phyloP scores from a whole-genome alignment of 495 filamentous ascomycete species.

The Antarctomyces pellizariae region DNA sequence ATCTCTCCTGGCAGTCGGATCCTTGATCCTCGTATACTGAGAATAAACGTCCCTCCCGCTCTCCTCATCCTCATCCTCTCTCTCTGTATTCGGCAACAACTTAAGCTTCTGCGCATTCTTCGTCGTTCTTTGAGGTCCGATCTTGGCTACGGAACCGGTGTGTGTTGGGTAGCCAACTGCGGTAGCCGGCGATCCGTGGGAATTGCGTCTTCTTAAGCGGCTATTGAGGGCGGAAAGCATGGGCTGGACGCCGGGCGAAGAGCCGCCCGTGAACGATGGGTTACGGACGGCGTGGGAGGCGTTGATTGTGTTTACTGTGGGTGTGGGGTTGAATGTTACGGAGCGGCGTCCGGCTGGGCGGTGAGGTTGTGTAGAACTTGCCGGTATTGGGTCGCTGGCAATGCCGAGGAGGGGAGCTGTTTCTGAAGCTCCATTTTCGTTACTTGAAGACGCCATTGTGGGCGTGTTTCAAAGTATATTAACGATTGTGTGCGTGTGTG shows the following conservation, averaged over 20 bases:
- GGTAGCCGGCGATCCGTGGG: conserved; percentile 39
- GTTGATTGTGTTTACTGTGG: conserved; percentile 33
- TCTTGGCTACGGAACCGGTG: conserved; percentile 46
- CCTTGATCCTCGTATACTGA: conserved; percentile 82
- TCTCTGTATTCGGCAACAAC: conserved; percentile 72
- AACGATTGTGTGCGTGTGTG: too few relatives aligned
- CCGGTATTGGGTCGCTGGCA: too few relatives aligned
- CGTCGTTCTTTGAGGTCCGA: conserved; percentile 83
- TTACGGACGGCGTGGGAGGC: conserved; percentile 58
- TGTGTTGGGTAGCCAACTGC: conserved; percentile 18
- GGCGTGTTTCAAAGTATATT: too few relatives aligned
- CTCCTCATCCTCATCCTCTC: conserved; percentile 65
- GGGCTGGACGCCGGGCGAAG: conserved; percentile 23
- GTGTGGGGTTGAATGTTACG: conserved; percentile 49
- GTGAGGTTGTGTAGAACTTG: too few relatives aligned
- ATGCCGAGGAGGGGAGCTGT: too few relatives aligned
- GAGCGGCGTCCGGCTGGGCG: too few relatives aligned
- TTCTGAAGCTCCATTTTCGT: too few relatives aligned
- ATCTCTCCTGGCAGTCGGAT: conserved; percentile 79
- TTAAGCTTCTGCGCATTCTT: conserved; percentile 94
- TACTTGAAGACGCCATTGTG: too few relatives aligned
- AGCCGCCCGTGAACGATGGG: too few relatives aligned
- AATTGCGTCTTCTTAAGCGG: conserved; percentile 69
- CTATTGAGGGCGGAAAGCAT: conserved; percentile 67
- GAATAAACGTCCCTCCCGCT: conserved; percentile 89